phyloP scores from a whole-genome alignment of 2,329 filamentous ascomycete species.

The Pyrenophora teres region DNA sequence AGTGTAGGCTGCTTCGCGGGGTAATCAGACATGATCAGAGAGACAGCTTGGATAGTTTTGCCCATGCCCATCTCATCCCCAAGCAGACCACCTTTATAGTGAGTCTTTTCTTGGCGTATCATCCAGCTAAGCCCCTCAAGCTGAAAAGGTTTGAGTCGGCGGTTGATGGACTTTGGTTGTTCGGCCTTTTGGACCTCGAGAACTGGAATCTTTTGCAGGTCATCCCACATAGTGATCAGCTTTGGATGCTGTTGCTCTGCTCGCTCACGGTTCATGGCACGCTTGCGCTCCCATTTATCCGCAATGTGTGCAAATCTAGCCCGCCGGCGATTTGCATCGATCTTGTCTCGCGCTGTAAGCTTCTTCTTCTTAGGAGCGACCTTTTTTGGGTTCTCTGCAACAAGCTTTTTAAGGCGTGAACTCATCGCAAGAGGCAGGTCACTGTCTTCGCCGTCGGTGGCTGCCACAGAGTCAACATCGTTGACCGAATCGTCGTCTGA shows the following conservation, averaged over 20 bases:
- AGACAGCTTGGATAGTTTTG: constrained; percentile 98
- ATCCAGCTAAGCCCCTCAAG: constrained; percentile 95
- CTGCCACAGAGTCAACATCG: constrained; percentile 26
- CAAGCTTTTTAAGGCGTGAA: constrained; percentile 24
- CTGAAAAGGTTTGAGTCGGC: constrained; percentile 89
- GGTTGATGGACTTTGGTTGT: constrained; percentile 78
- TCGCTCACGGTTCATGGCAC: constrained; percentile 63
- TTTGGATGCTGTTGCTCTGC: constrained; percentile 78
- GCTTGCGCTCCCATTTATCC: constrained; percentile 49
- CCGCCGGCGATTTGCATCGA: constrained; percentile 23
- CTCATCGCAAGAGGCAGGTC: constrained; percentile 29
- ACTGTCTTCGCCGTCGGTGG: constrained; percentile 34
- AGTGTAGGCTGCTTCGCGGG: constrained; percentile 81
- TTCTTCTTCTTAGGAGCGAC: constrained; percentile 31
- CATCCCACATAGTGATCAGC: constrained; percentile 82
- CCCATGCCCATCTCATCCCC: constrained; percentile 99
- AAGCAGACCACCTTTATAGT: constrained; percentile 86
- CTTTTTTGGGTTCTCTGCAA: constrained; percentile 13
- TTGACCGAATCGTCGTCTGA: constrained; percentile 18
- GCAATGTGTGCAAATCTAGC: constrained; percentile 41
- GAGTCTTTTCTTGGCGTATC: constrained; percentile 81
- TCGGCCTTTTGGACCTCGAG: constrained; percentile 67
- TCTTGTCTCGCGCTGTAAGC: constrained; percentile 29
- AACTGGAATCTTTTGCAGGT: constrained; percentile 69
- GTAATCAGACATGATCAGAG: constrained; percentile 96